Evolutionary conservation across 2,329 filamentous ascomycete genomes (phyloP).

Genomic region (Pseudogymnoascus sp.): DNA sequence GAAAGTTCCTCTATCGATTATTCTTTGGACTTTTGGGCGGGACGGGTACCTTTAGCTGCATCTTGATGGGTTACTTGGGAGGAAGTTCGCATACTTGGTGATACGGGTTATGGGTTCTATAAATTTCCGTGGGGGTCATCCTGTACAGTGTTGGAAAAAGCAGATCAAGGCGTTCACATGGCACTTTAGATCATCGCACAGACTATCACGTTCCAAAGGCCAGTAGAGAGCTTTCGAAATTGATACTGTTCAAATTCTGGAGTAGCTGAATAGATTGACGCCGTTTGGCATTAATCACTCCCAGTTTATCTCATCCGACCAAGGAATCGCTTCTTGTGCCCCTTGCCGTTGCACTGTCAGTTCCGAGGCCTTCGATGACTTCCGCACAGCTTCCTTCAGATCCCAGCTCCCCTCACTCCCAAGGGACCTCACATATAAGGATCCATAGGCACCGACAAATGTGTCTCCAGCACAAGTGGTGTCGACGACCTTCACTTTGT

Average conservation of each 20-base stretch:
- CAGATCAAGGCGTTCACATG: neutral
- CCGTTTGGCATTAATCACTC: neutral
- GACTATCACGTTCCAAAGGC: neutral
- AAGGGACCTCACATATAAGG: conserved; percentile 50
- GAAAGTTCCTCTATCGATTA: no score
- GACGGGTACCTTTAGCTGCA: neutral
- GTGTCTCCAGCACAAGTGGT: conserved; percentile 93
- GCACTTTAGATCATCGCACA: neutral
- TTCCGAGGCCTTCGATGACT: conserved; percentile 54
- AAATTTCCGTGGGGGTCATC: neutral
- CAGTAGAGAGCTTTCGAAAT: neutral
- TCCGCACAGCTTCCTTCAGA: conserved; percentile 42
- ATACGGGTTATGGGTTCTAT: neutral
- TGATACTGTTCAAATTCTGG: neutral
- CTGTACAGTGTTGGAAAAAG: neutral
- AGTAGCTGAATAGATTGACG: neutral
- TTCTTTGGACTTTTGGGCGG: neutral
- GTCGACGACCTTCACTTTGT: conserved; percentile 72
- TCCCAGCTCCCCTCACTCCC: conserved; percentile 22
- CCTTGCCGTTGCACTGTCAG: conserved; percentile 57
- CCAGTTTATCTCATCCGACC: conserved; percentile 42
- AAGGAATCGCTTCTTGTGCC: conserved; percentile 59
- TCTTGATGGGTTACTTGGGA: neutral
- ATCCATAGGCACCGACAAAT: conserved; percentile 81
- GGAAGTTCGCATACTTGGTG: neutral